Percentiles rank a stretch among this genome's conserved stretches.
Conservation (phyloP, 441 rosid genomes). For the Biscutella laevigata region DNA sequence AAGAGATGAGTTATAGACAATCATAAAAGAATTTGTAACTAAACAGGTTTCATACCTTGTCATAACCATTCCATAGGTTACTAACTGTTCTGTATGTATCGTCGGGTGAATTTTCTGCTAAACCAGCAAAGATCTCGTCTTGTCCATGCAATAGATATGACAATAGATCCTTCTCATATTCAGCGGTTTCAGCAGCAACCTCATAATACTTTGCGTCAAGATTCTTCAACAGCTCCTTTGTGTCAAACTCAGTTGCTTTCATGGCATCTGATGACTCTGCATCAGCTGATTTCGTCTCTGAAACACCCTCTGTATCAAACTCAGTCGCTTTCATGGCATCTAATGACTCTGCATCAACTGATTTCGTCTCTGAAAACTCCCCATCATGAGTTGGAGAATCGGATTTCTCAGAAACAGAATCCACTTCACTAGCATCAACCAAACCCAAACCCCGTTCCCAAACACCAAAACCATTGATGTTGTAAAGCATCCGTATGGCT, state of each 20-base stretch:
- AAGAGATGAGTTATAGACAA: not conserved
- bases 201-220: constrained; percentile 22
- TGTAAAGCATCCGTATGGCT: constrained; percentile 46
- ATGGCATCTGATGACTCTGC: not conserved
- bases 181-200: constrained; percentile 18
- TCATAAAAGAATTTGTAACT: not conserved
- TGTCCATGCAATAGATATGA: constrained; percentile 54
- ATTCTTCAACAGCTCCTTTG: constrained; percentile 21
- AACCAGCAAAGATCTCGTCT: constrained; percentile 64
- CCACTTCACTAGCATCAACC: not conserved
- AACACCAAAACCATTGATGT: constrained; percentile 53
- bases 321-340: constrained; percentile 6
- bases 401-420: constrained; percentile 16
- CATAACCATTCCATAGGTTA: constrained; percentile 51
- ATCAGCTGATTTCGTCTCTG: not conserved
- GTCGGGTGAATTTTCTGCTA: constrained; percentile 36
- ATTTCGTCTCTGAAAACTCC: not conserved
- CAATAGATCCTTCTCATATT: constrained; percentile 40
- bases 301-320: constrained; percentile 7
- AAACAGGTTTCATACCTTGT: constrained; percentile 30
- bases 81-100: constrained; percentile 40
- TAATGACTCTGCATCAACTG: not conserved
- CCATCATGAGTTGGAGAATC: not conserved
- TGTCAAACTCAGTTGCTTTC: constrained; percentile 12
- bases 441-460: constrained; percentile 50